A percentile compares a stretch with the other conserved stretches of the same genome.
phyloP scores from a whole-genome alignment of 768 basidiomycete species.

The Tylopilus subfusipes region DNA sequence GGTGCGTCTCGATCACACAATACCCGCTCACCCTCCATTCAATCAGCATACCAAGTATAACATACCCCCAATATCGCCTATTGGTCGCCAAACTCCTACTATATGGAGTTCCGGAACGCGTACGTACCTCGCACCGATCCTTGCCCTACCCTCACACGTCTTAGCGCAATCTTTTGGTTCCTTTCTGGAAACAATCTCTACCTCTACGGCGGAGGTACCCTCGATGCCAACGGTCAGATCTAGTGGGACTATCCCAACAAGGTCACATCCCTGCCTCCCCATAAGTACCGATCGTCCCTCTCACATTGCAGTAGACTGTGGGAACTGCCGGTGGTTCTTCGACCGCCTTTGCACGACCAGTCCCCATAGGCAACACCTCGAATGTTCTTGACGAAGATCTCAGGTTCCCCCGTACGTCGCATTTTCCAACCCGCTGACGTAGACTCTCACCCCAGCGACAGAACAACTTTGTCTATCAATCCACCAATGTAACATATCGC shows the following conservation, averaged over 20 bases:
- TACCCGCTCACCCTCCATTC: not conserved
- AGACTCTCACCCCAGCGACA: not conserved
- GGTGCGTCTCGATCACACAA: slow-evolving; percentile 24
- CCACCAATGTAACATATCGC: slow-evolving; percentile 39
- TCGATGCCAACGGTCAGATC: slow-evolving; percentile 47
- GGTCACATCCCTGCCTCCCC: slow-evolving; percentile 13
- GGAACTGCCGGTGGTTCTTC: slow-evolving; percentile 44
- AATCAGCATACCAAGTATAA: slow-evolving; percentile 20
- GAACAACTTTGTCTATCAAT: slow-evolving; percentile 42
- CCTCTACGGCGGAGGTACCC: slow-evolving; percentile 40
- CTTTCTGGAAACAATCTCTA: slow-evolving; percentile 36
- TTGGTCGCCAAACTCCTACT: slow-evolving; percentile 38
- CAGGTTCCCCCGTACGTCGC: slow-evolving; percentile 36
- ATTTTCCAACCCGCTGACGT: not conserved
- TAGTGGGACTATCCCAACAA: slow-evolving; percentile 35
- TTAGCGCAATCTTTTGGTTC: slow-evolving; percentile 41
- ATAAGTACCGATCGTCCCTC: not conserved
- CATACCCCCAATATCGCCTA: slow-evolving; percentile 41
- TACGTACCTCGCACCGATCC: slow-evolving; percentile 10
- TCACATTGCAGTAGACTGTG: slow-evolving; percentile 23
- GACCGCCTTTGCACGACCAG: slow-evolving; percentile 39
- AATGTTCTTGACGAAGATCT: slow-evolving; percentile 41
- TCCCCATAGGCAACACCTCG: slow-evolving; percentile 42
- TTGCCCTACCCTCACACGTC: not conserved
- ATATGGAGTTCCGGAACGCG: slow-evolving; percentile 43